phyloP scores from a whole-genome alignment of 768 basidiomycete genomes.

The Mycena belliarum region DNA sequence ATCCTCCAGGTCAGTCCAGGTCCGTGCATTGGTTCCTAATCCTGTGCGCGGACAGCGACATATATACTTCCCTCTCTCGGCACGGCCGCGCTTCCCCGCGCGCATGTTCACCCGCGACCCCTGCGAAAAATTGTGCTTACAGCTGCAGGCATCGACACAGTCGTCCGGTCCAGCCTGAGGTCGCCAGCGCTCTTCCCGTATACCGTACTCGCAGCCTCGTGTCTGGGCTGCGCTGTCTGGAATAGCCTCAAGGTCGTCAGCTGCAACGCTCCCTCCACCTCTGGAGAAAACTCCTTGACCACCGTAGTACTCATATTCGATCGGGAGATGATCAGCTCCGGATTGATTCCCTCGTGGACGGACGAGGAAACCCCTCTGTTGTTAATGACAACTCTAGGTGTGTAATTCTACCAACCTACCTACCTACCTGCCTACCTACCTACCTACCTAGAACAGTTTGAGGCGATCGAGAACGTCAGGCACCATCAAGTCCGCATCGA shows the following conservation, averaged over 20 bases:
- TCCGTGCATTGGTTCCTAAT: constrained; percentile 97
- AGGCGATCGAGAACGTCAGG: too few species aligned
- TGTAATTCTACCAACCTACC: too few species aligned
- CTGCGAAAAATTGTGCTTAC: background rate
- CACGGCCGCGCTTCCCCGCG: background rate
- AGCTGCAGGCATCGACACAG: background rate
- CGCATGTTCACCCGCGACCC: background rate
- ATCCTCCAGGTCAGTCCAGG: constrained; percentile 41
- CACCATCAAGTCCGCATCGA: too few species aligned
- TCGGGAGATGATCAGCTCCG: too few species aligned
- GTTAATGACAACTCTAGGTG: too few species aligned
- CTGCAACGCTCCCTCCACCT: constrained; percentile 95
- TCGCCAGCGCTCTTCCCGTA: background rate
- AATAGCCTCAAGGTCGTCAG: constrained; percentile 88
- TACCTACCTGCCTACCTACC: too few species aligned
- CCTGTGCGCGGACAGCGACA: constrained; percentile 96
- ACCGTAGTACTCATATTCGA: too few species aligned
- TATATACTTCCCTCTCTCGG: constrained; percentile 60
- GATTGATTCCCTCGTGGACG: too few species aligned
- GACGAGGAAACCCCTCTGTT: too few species aligned
- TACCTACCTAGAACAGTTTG: too few species aligned
- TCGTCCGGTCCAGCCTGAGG: background rate
- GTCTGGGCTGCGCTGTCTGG: background rate
- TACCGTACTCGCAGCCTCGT: background rate
- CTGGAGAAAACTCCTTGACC: too few species aligned